Conservation (phyloP, 805 yeast genomes). For the Helenozyma rhizophorensis region DNA sequence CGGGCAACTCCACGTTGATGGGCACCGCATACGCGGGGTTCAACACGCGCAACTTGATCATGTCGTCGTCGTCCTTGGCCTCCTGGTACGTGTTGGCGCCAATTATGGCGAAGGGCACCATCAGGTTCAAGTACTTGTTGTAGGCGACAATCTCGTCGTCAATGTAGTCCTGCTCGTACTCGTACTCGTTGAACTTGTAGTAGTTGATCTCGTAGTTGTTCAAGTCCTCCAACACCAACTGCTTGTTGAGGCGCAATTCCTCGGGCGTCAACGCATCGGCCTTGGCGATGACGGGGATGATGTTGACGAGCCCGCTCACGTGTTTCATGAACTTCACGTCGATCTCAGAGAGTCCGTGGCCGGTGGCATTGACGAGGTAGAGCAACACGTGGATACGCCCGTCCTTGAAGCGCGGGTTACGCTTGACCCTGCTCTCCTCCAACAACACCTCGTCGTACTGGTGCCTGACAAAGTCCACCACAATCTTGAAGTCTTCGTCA, state of each 20-base stretch:
- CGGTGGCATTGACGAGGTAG: constrained; percentile 42
- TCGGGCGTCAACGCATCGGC: constrained; percentile 39
- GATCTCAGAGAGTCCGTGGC: constrained; percentile 41
- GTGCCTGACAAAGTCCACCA: constrained; percentile 75
- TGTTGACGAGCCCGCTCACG: constrained; percentile 38
- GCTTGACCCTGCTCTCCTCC: constrained; percentile 75
- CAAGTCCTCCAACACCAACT: constrained; percentile 72
- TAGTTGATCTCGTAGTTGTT: constrained; percentile 65
- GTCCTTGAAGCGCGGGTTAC: constrained; percentile 83
- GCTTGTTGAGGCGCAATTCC: constrained; percentile 62
- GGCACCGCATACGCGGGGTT: constrained; percentile 47
- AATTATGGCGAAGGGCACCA: constrained; percentile 64
- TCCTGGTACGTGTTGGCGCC: constrained; percentile 64
- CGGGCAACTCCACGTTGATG: constrained; percentile 65
- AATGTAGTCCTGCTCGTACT: constrained; percentile 44
- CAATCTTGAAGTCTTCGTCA: constrained; percentile 58
- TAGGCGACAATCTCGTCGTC: constrained; percentile 65
- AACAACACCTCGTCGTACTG: constrained; percentile 79
- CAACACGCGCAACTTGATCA: constrained; percentile 50
- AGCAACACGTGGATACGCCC: constrained; percentile 68
- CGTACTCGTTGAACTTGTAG: constrained; percentile 65
- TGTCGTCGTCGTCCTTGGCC: constrained; percentile 28
- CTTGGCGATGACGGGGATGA: constrained; percentile 42
- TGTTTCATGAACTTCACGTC: constrained; percentile 40
- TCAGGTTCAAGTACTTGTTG: constrained; percentile 57